A percentile compares a stretch with the other conserved stretches of the same genome.
These are phyloP conservation scores for Pleurotus tuoliensis DNA, from an alignment of 768 basidiomycete species.

Conservation along the genomic window DNA sequence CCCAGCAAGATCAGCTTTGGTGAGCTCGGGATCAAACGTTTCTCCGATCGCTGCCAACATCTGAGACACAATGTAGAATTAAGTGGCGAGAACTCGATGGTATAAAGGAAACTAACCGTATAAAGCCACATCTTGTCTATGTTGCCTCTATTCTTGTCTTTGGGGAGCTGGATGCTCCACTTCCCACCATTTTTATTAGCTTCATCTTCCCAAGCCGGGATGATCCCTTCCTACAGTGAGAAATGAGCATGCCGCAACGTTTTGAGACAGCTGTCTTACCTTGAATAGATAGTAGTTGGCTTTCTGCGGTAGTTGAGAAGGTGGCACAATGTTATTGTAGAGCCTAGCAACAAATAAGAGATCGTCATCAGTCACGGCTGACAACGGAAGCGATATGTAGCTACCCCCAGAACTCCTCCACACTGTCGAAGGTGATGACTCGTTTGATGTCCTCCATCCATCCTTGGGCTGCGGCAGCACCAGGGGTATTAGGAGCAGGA, in stretches of 20 bases:
- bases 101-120: conserved; percentile 54
- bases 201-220: conserved; percentile 96
- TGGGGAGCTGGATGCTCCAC: conserved; percentile 97
- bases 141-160: conserved; percentile 81
- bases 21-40: conserved; percentile 89
- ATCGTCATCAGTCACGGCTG: conserved; percentile 14
- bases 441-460: conserved; percentile 99
- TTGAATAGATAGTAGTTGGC: conserved; percentile 99
- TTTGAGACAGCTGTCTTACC: conserved; percentile 34
- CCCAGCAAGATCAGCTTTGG: conserved; percentile 35
- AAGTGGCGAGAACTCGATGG: conserved; percentile 3
- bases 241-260: conserved; percentile 8
- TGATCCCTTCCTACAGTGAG: conserved; percentile 75
- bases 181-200: conserved; percentile 97
- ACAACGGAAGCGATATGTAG: conserved; percentile 21
- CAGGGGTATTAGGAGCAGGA: conserved; percentile 68
- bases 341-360: conserved; percentile 26
- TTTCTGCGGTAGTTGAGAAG: conserved; percentile 88
- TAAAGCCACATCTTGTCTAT: conserved; percentile 99
- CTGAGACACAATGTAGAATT: conserved; percentile 37
- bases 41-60: conserved; percentile 99
- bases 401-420: conserved; percentile 99
- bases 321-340: conserved; percentile 97
- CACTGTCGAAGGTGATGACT: conserved; percentile 92
- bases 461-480: conserved; percentile 69